These are phyloP conservation scores for Juglanconis oblonga DNA, from an alignment of 2,329 filamentous ascomycete genomes.

Conservation along the genomic window DNA sequence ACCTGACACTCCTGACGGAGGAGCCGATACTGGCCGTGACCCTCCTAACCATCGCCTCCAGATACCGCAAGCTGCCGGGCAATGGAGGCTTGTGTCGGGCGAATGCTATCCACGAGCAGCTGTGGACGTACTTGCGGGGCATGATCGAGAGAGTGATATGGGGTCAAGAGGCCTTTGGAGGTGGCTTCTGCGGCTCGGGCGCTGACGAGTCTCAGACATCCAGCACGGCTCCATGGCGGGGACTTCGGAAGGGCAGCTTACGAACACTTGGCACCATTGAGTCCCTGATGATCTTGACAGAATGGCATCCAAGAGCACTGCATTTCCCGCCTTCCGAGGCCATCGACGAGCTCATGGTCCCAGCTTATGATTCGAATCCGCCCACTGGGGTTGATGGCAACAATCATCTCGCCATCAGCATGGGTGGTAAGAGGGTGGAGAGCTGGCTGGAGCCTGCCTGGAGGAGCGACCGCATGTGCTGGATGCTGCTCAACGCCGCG, in stretches of 20 bases:
- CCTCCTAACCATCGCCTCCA: conserved; percentile 83
- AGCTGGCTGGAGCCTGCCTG: conserved; percentile 96
- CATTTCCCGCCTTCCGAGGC: conserved; percentile 87
- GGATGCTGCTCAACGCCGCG: conserved; percentile 93
- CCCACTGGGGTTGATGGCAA: conserved; percentile 29
- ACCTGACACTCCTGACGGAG: conserved; percentile 76
- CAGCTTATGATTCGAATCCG: conserved; percentile 49
- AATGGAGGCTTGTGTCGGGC: conserved; percentile 80
- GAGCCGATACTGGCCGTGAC: conserved; percentile 93
- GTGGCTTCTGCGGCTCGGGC: conserved; percentile 76
- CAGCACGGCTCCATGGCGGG: conserved; percentile 67
- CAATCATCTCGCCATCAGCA: conserved; percentile 48
- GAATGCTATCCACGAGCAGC: conserved; percentile 88
- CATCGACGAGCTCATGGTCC: conserved; percentile 65
- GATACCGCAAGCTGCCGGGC: conserved; percentile 77
- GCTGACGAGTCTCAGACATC: conserved; percentile 60
- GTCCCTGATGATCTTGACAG: conserved; percentile 87
- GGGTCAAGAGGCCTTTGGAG: conserved; percentile 94
- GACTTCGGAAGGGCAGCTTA: conserved; percentile 72
- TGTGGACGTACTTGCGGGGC: conserved; percentile 90
- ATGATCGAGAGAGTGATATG: conserved; percentile 96
- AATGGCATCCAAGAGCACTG: conserved; percentile 93
- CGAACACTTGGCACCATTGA: conserved; percentile 92
- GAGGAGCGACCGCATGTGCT: conserved; percentile 93
- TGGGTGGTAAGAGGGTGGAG: conserved; percentile 82